Evolutionary conservation across 2,329 filamentous ascomycete species (phyloP), one percentile per base, ranked within the genome.

Genomic region (Dothistroma pini): DNA sequence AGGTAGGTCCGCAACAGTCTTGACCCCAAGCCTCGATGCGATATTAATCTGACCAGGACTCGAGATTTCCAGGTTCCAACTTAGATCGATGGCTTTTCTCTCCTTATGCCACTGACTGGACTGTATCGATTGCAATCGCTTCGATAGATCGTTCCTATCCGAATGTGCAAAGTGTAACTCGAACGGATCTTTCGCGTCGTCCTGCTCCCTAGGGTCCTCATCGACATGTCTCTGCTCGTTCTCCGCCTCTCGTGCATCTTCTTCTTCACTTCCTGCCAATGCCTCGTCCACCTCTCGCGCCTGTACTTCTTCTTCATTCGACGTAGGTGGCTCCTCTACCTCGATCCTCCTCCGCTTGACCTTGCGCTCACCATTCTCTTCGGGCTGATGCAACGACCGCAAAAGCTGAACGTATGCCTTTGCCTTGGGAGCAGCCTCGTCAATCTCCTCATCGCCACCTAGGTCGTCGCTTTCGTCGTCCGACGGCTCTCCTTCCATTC

Each of bases 101-200:
- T 72, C 67, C 8, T 61, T 65, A 21, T 59, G 71, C 84, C 83
- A 86, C 63, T 80, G 75, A 50, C 80, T 81, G 11, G 76, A 71
- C 7, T 76, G 71, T 32, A 80, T 76, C 21, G 78, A 75, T 61
- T 81, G 76, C 38, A 84, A 70, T 38, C 76, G 83, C 66, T 78
- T 76, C 1, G 81, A 77, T 8, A 91, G 76, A 48, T 83, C 75
- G 6, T 82, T 80, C 54, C 89, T 84, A 51, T 93, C 83, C 0
- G 87, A 85, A 48, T 81, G 81, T 35, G 86, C 84, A 72, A 96
- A 96, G 75, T 97, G 93, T 8, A 80, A 77, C 65, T 95, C 89
- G 70, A 96, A 97, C 0, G 91, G 89, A 73, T 96, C 73, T 9
- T 72, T 67, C 10, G 65, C 61, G 50, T 78, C 75, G 52, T 76